These are phyloP conservation scores for Euclidium syriacum DNA, from an alignment of 345 rosid genomes.

Conservation along the genomic window DNA sequence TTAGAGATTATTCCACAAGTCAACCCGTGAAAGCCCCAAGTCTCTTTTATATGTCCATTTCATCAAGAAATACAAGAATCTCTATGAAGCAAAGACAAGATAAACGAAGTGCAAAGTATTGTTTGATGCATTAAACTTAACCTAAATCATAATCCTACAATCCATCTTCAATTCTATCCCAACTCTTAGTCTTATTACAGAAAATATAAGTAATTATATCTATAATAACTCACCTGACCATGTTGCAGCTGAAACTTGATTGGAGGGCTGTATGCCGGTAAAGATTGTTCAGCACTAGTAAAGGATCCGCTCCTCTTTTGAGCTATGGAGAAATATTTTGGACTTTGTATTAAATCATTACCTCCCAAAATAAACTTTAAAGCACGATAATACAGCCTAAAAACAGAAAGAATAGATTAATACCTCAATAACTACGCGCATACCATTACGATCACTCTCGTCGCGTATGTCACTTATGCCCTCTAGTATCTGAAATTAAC, in stretches of 20 bases:
- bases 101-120: neutral
- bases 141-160: neutral
- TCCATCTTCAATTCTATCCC: neutral
- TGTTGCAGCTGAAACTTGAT: constrained; percentile 95
- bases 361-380: neutral
- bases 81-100: neutral
- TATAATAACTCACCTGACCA: constrained; percentile 70
- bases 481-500: constrained; percentile 59
- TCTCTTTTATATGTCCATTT: neutral
- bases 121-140: neutral
- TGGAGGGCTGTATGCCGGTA: constrained; percentile 89
- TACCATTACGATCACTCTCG: constrained; percentile 93
- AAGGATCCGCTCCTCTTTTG: constrained; percentile 83
- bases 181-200: neutral
- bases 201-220: neutral
- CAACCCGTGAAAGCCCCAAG: neutral
- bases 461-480: constrained; percentile 95
- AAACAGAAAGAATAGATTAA: neutral
- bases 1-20: neutral
- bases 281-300: constrained; percentile 75
- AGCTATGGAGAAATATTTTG: constrained; percentile 41
- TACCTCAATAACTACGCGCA: constrained; percentile 97
- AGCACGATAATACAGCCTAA: neutral
- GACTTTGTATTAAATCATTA: neutral
- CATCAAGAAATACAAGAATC: neutral